Evolutionary conservation across 148 eudicot genomes (phyloP).

Genomic region (Rhododendron kiyosumense): DNA sequence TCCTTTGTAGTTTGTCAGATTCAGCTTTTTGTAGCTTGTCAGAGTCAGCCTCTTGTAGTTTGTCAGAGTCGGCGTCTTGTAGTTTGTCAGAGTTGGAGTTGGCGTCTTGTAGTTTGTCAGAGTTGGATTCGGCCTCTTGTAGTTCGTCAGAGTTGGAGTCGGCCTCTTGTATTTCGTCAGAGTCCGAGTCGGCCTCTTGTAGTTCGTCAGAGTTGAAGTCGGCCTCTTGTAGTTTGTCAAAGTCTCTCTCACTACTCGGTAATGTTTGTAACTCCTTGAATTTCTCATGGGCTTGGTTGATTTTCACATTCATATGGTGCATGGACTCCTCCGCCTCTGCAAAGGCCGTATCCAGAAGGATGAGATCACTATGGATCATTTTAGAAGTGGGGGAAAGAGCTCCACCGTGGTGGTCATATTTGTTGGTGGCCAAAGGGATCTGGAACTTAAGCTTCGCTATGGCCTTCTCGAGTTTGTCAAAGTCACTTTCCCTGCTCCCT

Average conservation of each 20-base stretch:
- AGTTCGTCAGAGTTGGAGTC: neutral
- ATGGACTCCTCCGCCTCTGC: neutral
- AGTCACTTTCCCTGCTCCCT: too few species aligned
- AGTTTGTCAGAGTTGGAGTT: neutral
- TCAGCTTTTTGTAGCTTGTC: too few species aligned
- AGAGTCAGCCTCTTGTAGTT: neutral
- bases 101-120: too few species aligned
- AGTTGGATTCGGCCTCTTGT: neutral
- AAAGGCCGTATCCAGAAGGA: neutral
- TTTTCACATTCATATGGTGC: neutral
- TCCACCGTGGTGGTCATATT: neutral
- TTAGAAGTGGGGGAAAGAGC: neutral
- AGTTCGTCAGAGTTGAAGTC: too few species aligned
- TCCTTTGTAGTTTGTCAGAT: too few species aligned
- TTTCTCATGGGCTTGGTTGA: neutral
- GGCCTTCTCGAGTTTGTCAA: too few species aligned
- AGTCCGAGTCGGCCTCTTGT: too few species aligned
- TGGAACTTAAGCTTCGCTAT: too few species aligned
- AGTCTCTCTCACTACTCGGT: neutral
- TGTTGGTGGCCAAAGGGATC: neutral
- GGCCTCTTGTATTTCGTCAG: too few species aligned
- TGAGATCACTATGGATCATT: neutral
- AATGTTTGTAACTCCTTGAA: neutral
- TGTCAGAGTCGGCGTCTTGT: neutral
- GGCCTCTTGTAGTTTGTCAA: neutral